Percentiles rank a stretch among this genome's conserved stretches.
These are phyloP conservation scores for Schizosaccharomyces osmophilus DNA, from an alignment of 805 yeast genomes.

Conservation along the genomic window DNA sequence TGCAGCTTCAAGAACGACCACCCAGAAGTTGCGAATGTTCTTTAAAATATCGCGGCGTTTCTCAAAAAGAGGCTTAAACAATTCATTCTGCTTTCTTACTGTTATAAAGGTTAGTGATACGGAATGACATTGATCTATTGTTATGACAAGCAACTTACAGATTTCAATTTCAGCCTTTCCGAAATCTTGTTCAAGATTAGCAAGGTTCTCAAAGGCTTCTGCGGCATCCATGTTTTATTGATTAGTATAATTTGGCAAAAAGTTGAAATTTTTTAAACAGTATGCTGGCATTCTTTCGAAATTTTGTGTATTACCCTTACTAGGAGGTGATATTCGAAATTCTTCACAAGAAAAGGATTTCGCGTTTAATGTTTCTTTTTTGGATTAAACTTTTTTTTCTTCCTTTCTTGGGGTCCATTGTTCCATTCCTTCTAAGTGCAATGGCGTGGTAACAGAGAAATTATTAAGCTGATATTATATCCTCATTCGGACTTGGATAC, in stretches of 20 bases:
- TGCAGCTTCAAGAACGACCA: constrained; percentile 57
- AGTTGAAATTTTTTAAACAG: not conserved
- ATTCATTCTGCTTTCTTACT: not conserved
- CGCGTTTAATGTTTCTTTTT: too few species aligned
- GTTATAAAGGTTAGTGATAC: not conserved
- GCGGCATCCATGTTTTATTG: not conserved
- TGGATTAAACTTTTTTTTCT: too few species aligned
- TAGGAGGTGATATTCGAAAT: not conserved
- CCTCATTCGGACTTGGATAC: too few species aligned
- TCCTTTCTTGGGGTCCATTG: too few species aligned
- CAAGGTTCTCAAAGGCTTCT: constrained; percentile 8
- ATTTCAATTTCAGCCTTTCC: constrained; percentile 10
- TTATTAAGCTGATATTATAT: too few species aligned
- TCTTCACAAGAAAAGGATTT: too few species aligned
- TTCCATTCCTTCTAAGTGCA: too few species aligned
- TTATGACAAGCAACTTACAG: constrained; percentile 6
- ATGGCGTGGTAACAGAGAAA: too few species aligned
- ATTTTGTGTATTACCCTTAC: not conserved
- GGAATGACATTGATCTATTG: too few species aligned
- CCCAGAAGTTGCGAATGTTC: constrained; percentile 62
- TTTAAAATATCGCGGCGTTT: constrained; percentile 29
- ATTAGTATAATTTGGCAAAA: not conserved
- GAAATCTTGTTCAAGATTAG: constrained; percentile 10
- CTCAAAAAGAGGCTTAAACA: constrained; percentile 24
- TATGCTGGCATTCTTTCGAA: not conserved